Evolutionary conservation across 495 filamentous ascomycete genomes (phyloP).

Genomic region (Trichocladium uniseriatum): DNA sequence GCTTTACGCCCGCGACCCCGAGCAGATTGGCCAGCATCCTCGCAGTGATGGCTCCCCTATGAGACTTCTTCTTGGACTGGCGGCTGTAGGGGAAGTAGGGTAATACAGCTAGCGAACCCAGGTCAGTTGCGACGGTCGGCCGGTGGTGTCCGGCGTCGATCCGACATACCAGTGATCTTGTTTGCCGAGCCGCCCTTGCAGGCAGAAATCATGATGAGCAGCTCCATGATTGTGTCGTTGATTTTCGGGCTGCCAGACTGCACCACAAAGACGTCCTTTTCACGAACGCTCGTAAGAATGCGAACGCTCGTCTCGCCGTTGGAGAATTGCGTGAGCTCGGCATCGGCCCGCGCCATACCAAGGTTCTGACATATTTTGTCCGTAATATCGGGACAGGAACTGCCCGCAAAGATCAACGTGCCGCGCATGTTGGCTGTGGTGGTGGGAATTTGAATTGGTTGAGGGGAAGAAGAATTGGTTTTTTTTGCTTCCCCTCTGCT

Average conservation of each 20-base stretch:
- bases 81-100: conserved; percentile 98
- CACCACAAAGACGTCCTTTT: conserved; percentile 98
- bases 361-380: conserved; percentile 51
- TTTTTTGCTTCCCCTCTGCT: background rate
- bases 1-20: conserved; percentile 85
- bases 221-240: conserved; percentile 98
- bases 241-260: conserved; percentile 95
- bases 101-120: conserved; percentile 66
- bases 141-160: background rate
- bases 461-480: background rate
- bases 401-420: conserved; percentile 49
- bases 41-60: conserved; percentile 91
- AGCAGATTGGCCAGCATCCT: conserved; percentile 95
- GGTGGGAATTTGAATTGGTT: background rate
- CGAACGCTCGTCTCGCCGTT: conserved; percentile 92
- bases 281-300: conserved; percentile 85
- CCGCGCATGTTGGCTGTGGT: conserved; percentile 39
- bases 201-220: conserved; percentile 96
- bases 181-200: conserved; percentile 97
- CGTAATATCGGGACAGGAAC: conserved; percentile 47
- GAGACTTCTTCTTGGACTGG: conserved; percentile 98
- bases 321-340: conserved; percentile 52
- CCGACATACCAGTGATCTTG: conserved; percentile 80
- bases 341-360: conserved; percentile 47
- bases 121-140: background rate